A percentile compares a stretch with the other conserved stretches of the same genome.
Conservation (phyloP, 345 rosid species). For the Citrus trifoliata region DNA sequence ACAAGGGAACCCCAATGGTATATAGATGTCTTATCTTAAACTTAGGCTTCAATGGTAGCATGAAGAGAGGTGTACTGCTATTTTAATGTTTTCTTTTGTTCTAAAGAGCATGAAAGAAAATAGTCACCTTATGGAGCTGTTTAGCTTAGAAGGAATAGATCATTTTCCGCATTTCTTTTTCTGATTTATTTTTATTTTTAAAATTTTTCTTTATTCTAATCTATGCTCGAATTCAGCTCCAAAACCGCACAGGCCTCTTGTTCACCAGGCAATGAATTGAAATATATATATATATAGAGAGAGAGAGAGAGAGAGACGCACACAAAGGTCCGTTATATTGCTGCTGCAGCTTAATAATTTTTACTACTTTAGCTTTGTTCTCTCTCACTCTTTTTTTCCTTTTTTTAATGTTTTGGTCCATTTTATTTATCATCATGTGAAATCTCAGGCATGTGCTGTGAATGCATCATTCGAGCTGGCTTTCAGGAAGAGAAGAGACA, state of each 20-base stretch:
- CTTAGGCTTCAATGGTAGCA: neutral
- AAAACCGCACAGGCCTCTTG: constrained; percentile 46
- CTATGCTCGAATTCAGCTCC: constrained; percentile 31
- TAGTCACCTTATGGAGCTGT: neutral
- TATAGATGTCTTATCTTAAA: neutral
- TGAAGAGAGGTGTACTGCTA: neutral
- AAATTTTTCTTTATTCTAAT: neutral
- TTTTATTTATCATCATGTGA: too few species aligned
- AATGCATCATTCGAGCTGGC: too few species aligned
- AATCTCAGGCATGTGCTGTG: too few species aligned
- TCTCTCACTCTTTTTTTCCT: too few species aligned
- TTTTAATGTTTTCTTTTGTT: too few species aligned
- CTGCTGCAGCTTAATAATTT: too few species aligned
- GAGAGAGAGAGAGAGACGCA: too few species aligned
- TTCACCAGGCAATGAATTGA: constrained; percentile 21
- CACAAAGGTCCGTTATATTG: neutral
- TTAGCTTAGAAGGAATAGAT: neutral
- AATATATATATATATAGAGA: too few species aligned
- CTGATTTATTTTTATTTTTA: neutral
- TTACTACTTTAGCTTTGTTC: too few species aligned
- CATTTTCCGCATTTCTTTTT: neutral
- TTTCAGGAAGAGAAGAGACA: too few species aligned
- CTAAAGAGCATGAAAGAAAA: neutral
- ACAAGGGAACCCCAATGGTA: constrained; percentile 90
- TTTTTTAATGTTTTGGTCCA: too few species aligned